phyloP scores from a whole-genome alignment of 2,329 filamentous ascomycete species.

The Stachybotrys chlorohalonatus region DNA sequence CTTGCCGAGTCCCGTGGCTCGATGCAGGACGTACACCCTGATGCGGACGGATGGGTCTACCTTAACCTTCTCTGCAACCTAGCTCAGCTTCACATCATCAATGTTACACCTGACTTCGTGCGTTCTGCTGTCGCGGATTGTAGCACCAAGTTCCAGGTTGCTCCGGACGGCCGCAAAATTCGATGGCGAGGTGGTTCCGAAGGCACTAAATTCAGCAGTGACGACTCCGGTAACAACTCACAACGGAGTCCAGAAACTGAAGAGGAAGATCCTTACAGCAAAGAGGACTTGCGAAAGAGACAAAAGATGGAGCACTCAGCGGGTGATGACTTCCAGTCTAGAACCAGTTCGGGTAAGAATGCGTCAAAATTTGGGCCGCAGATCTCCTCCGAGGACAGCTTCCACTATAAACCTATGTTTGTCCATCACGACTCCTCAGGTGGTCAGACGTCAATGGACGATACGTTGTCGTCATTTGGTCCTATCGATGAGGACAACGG shows the following conservation, averaged over 20 bases:
- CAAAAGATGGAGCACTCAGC: constrained; percentile 29
- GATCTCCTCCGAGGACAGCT: constrained; percentile 32
- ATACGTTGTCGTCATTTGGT: constrained; percentile 39
- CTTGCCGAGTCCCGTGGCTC: constrained; percentile 27
- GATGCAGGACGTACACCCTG: constrained; percentile 43
- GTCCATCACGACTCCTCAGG: constrained; percentile 38
- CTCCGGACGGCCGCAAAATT: constrained; percentile 67
- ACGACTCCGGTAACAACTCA: constrained; percentile 44
- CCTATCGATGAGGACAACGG: constrained; percentile 38
- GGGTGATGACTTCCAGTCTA: constrained; percentile 23
- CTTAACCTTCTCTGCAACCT: constrained; percentile 72
- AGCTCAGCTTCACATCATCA: constrained; percentile 78
- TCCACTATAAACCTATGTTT: constrained; percentile 59
- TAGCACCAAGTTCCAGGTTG: constrained; percentile 70
- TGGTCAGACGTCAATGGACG: constrained; percentile 37
- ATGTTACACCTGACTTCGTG: constrained; percentile 71
- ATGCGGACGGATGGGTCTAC: constrained; percentile 71
- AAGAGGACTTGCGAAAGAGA: constrained; percentile 33
- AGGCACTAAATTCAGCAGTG: constrained; percentile 57
- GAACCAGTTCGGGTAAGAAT: constrained; percentile 25
- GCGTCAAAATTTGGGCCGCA: constrained; percentile 29
- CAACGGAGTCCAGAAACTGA: constrained; percentile 39
- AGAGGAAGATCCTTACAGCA: constrained; percentile 34
- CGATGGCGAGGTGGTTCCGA: constrained; percentile 66
- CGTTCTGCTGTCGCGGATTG: constrained; percentile 60